Conservation (phyloP, 2,329 filamentous ascomycete species). For the Phialophora expanda region DNA sequence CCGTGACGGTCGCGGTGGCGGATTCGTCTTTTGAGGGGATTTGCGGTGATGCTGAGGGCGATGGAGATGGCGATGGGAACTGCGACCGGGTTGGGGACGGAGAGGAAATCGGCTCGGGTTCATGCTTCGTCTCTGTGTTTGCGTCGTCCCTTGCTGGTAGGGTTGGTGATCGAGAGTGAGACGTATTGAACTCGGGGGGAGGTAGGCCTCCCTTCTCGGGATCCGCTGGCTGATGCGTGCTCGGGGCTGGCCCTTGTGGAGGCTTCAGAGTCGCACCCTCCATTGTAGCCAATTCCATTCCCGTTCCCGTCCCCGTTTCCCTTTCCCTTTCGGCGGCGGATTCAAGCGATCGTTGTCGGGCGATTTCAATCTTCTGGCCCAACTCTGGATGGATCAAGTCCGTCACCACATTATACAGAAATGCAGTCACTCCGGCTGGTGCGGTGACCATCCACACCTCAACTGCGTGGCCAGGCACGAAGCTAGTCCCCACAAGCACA, state of each 20-base stretch:
- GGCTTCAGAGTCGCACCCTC: not conserved
- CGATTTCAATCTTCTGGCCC: slow-evolving; percentile 10
- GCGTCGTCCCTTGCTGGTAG: slow-evolving; percentile 5
- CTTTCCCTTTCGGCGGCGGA: not conserved
- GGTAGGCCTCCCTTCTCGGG: not conserved
- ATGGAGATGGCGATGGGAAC: not conserved
- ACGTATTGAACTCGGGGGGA: not conserved
- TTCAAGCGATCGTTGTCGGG: not conserved
- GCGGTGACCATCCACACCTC: slow-evolving; percentile 41
- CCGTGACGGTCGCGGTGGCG: not conserved
- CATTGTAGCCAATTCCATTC: not conserved
- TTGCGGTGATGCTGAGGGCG: not conserved
- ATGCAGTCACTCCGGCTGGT: slow-evolving; percentile 37
- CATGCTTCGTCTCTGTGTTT: not conserved
- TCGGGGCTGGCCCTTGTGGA: not conserved
- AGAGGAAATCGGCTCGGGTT: not conserved
- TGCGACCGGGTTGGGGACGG: no score
- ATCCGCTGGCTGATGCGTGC: not conserved
- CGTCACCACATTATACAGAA: slow-evolving; percentile 35
- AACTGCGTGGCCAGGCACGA: slow-evolving; percentile 37
- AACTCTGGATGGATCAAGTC: slow-evolving; percentile 31
- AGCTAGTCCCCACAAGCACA: slow-evolving; percentile 40
- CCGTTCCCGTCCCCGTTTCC: not conserved
- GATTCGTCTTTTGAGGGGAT: not conserved
- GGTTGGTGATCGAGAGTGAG: slow-evolving; percentile 8